Evolutionary conservation across 495 filamentous ascomycete genomes (phyloP).

Genomic region (Neurospora intermedia): DNA sequence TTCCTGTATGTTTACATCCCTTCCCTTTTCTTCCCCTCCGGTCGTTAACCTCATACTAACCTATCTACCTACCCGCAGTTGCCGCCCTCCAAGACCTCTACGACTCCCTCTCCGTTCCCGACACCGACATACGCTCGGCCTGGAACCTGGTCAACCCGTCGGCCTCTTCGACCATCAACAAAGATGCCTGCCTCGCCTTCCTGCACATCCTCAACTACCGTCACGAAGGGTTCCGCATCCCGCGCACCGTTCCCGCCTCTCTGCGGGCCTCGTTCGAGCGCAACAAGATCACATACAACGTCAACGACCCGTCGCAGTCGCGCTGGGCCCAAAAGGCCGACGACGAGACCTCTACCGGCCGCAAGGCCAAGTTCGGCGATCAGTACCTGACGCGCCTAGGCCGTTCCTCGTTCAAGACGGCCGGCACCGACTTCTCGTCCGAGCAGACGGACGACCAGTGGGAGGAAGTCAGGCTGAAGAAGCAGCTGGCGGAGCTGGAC

Average conservation of each 20-base stretch:
- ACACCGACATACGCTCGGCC: conserved; percentile 84
- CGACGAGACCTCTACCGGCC: conserved; percentile 65
- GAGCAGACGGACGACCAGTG: conserved; percentile 70
- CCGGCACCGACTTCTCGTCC: conserved; percentile 67
- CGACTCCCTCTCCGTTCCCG: conserved; percentile 84
- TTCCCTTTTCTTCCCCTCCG: not conserved
- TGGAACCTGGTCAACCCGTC: conserved; percentile 97
- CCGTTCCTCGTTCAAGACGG: conserved; percentile 60
- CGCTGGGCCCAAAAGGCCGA: conserved; percentile 60
- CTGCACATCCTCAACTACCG: conserved; percentile 91
- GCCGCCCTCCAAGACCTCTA: conserved; percentile 74
- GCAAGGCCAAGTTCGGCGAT: conserved; percentile 93
- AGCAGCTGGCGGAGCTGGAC: conserved; percentile 81
- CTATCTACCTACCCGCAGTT: conserved; percentile 37
- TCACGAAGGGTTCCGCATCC: conserved; percentile 91
- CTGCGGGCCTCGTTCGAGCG: conserved; percentile 85
- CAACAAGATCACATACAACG: conserved; percentile 88
- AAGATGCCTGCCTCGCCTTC: conserved; percentile 88
- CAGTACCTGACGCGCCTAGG: conserved; percentile 88
- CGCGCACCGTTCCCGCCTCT: conserved; percentile 81
- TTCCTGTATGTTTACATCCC: conserved; percentile 45
- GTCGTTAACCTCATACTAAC: not conserved
- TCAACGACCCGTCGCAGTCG: conserved; percentile 55
- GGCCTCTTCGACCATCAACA: conserved; percentile 67
- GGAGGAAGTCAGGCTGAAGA: conserved; percentile 93